Percentiles rank a stretch among this genome's conserved stretches.
These are phyloP conservation scores for Ceratocystis harringtonii DNA, from an alignment of 2,329 filamentous ascomycete genomes.

Conservation along the genomic window DNA sequence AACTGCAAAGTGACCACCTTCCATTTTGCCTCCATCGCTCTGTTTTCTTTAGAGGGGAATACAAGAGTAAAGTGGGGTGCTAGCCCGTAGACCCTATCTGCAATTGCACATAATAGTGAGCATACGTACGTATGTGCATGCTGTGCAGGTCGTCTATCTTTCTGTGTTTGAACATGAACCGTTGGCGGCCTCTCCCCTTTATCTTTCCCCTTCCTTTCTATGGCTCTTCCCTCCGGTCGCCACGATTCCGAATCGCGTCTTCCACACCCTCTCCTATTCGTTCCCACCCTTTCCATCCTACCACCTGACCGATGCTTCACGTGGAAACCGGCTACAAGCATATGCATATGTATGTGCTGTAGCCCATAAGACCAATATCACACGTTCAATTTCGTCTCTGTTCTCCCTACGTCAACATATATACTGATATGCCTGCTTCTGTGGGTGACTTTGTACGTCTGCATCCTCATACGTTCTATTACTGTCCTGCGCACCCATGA, in stretches of 20 bases:
- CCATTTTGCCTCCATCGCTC: background rate
- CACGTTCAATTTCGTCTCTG: background rate
- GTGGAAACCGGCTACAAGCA: slow-evolving; percentile 10
- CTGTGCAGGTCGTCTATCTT: no score
- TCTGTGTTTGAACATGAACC: no score
- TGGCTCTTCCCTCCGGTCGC: background rate
- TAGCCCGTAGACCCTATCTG: no score
- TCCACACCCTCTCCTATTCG: background rate
- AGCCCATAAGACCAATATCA: slow-evolving; percentile 19
- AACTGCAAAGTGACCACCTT: background rate
- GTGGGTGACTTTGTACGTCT: background rate
- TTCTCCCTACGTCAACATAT: background rate
- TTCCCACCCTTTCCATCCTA: background rate
- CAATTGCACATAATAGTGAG: no score
- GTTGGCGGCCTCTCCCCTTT: background rate
- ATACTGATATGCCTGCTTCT: background rate
- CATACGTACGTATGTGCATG: no score
- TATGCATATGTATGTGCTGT: slow-evolving; percentile 33
- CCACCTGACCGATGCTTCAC: no score
- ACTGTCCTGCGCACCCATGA: background rate
- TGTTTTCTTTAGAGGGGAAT: background rate
- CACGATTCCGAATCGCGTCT: background rate
- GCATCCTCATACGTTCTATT: background rate
- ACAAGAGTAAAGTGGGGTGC: background rate
- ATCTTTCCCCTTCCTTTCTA: background rate